Percentiles rank a stretch among this genome's conserved stretches.
phyloP scores from a whole-genome alignment of 2,329 filamentous ascomycete species.

The Trichoderma asperellum region DNA sequence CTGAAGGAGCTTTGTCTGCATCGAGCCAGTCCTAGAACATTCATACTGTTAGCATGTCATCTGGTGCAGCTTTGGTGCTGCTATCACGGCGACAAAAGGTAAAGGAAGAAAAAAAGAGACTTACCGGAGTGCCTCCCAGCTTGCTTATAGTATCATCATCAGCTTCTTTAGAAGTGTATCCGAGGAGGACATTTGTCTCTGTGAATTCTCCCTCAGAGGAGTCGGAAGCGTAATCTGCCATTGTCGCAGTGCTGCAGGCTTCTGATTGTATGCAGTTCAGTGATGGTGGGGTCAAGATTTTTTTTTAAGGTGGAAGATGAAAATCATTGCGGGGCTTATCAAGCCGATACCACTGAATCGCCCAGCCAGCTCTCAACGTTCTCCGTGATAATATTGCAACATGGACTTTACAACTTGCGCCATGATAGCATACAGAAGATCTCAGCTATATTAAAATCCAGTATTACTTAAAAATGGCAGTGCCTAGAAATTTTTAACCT shows the following conservation, averaged over 20 bases:
- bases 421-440: not conserved
- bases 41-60: constrained; percentile 3
- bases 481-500: constrained; percentile 11
- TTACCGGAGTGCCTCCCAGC: constrained; percentile 83
- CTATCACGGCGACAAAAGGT: not conserved
- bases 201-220: constrained; percentile 73
- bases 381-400: not conserved
- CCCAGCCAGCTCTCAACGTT: not conserved
- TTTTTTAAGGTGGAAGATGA: constrained; percentile 38
- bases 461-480: not conserved
- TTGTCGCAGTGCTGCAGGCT: constrained; percentile 40
- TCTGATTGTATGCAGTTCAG: constrained; percentile 31
- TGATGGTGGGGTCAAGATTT: constrained; percentile 48
- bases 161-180: constrained; percentile 80
- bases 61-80: not conserved
- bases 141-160: constrained; percentile 85
- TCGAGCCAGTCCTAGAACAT: constrained; percentile 77
- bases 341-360: not conserved
- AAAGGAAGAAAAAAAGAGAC: constrained; percentile 36
- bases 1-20: constrained; percentile 69
- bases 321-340: constrained; percentile 40
- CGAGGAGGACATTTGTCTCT: constrained; percentile 85
- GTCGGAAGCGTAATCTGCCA: constrained; percentile 86
- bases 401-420: not conserved
- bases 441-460: not conserved